These are phyloP conservation scores for Neofusicoccum sp. DNA, from an alignment of 2,329 filamentous ascomycete species.

Conservation along the genomic window DNA sequence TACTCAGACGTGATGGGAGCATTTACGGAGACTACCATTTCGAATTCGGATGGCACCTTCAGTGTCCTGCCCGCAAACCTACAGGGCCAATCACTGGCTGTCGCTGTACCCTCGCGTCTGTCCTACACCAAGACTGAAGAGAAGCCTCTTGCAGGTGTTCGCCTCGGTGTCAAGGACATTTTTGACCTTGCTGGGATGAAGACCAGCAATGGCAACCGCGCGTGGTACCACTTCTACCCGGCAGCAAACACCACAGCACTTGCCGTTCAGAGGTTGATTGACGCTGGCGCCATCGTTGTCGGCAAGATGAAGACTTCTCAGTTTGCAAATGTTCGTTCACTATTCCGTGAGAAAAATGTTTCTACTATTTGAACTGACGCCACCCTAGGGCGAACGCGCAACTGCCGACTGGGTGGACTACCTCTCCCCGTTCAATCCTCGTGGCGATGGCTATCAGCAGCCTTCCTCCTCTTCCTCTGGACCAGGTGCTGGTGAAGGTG, in stretches of 20 bases:
- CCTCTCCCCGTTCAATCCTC: slow-evolving; percentile 44
- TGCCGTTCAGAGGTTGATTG: slow-evolving; percentile 55
- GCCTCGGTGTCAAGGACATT: slow-evolving; percentile 64
- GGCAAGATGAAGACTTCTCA: slow-evolving; percentile 48
- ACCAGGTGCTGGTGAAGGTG: slow-evolving; percentile 44
- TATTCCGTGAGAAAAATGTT: neutral
- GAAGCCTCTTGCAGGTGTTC: slow-evolving; percentile 60
- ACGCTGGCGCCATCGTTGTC: slow-evolving; percentile 56
- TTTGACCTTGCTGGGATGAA: slow-evolving; percentile 57
- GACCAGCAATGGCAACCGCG: slow-evolving; percentile 57
- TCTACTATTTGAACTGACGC: neutral
- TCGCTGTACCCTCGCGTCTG: slow-evolving; percentile 59
- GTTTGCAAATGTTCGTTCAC: slow-evolving; percentile 38
- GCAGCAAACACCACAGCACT: slow-evolving; percentile 47
- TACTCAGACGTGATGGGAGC: slow-evolving; percentile 51
- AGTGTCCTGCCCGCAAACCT: slow-evolving; percentile 46
- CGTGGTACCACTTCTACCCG: slow-evolving; percentile 56
- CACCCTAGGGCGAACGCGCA: slow-evolving; percentile 41
- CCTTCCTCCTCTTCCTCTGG: slow-evolving; percentile 49
- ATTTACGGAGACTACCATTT: slow-evolving; percentile 49
- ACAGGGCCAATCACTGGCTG: slow-evolving; percentile 43
- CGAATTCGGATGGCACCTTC: slow-evolving; percentile 40
- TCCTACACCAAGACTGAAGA: slow-evolving; percentile 54
- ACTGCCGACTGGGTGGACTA: slow-evolving; percentile 54
- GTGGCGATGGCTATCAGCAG: slow-evolving; percentile 47